phyloP scores from a whole-genome alignment of 768 basidiomycete species.

The Mycena olivaceomarginata region DNA sequence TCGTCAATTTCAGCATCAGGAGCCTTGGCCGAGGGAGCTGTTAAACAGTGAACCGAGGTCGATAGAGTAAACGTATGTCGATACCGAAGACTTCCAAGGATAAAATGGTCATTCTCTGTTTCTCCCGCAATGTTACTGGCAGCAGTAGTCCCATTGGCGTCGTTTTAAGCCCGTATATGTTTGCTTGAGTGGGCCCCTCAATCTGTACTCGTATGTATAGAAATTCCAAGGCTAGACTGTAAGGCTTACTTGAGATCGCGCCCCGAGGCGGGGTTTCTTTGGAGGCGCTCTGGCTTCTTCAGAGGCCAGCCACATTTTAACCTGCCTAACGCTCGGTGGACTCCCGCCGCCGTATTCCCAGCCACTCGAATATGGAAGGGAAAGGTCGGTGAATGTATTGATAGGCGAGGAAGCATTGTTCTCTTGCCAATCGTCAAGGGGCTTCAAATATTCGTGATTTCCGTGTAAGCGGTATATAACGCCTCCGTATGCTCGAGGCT shows the following conservation, averaged over 20 bases:
- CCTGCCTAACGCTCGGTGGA: constrained; percentile 78
- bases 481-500: constrained; percentile 88
- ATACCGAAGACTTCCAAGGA: constrained; percentile 92
- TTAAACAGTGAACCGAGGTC: constrained; percentile 3
- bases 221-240: not conserved
- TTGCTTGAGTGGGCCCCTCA: constrained; percentile 85
- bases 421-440: constrained; percentile 77
- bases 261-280: constrained; percentile 45
- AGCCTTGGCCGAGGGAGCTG: constrained; percentile 78
- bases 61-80: not conserved
- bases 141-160: constrained; percentile 62
- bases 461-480: constrained; percentile 84
- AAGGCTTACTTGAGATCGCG: constrained; percentile 72
- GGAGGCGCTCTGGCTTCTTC: constrained; percentile 48
- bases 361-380: constrained; percentile 65
- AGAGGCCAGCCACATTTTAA: constrained; percentile 71
- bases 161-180: constrained; percentile 80
- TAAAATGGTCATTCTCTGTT: constrained; percentile 85
- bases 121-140: constrained; percentile 65
- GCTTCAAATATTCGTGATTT: constrained; percentile 69
- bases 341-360: constrained; percentile 86
- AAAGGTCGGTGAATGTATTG: constrained; percentile 28
- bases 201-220: constrained; percentile 59
- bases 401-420: not conserved
- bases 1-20: constrained; percentile 82